Evolutionary conservation across 495 filamentous ascomycete species (phyloP).

Genomic region (Talaromyces ruber): DNA sequence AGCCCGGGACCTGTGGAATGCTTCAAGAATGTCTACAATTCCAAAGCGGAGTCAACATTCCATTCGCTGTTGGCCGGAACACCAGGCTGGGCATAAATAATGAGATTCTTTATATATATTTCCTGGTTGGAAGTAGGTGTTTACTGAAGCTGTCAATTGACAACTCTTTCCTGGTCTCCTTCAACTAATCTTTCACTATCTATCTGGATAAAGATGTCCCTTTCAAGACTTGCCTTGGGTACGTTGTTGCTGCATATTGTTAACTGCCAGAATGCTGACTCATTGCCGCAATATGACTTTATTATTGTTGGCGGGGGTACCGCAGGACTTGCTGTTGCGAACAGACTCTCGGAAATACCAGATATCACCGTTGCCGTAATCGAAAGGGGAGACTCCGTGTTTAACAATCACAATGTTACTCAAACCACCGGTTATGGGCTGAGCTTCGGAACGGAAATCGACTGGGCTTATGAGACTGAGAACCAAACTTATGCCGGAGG

Average conservation of each 20-base stretch:
- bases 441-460: conserved; percentile 35
- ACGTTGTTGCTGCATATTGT: background rate
- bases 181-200: background rate
- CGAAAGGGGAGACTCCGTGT: conserved; percentile 45
- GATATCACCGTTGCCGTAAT: conserved; percentile 40
- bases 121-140: background rate
- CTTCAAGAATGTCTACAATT: background rate
- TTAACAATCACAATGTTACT: conserved; percentile 42
- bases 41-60: background rate
- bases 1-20: background rate
- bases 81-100: background rate
- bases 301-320: conserved; percentile 47
- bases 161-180: background rate
- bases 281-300: conserved; percentile 30
- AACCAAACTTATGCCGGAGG: conserved; percentile 33
- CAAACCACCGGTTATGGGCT: conserved; percentile 28
- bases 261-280: background rate
- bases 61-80: background rate
- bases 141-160: background rate
- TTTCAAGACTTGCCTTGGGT: background rate
- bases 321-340: conserved; percentile 43
- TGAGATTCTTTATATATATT: background rate
- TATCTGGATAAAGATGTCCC: background rate
- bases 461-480: conserved; percentile 42
- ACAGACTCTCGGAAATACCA: conserved; percentile 41